Evolutionary conservation across 2,329 filamentous ascomycete species (phyloP).

Genomic region (Magnaporthiopsis rhizophila): DNA sequence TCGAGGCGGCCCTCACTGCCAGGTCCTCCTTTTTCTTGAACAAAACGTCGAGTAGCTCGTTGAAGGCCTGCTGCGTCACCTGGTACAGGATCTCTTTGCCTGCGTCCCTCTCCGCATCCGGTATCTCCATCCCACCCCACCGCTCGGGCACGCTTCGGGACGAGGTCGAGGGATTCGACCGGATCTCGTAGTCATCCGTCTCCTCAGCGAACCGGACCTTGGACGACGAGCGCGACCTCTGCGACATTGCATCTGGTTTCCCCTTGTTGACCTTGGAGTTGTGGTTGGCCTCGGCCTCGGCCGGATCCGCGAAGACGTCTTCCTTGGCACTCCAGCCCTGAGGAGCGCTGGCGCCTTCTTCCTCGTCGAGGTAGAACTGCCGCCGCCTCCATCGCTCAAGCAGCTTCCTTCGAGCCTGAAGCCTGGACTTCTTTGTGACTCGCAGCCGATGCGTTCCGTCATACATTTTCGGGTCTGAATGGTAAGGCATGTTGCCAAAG

Average conservation of each 20-base stretch:
- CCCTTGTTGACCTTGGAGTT: slow-evolving; percentile 28
- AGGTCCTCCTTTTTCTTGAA: slow-evolving; percentile 77
- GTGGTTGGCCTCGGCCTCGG: slow-evolving; percentile 25
- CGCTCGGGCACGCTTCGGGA: slow-evolving; percentile 65
- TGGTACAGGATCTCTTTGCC: slow-evolving; percentile 87
- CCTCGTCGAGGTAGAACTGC: slow-evolving; percentile 77
- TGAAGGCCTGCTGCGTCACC: slow-evolving; percentile 85
- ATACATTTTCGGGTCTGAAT: background rate
- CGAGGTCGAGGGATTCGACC: slow-evolving; percentile 65
- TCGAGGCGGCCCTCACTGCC: slow-evolving; percentile 59
- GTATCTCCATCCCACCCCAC: slow-evolving; percentile 72
- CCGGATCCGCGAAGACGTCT: slow-evolving; percentile 39
- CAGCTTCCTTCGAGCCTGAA: slow-evolving; percentile 41
- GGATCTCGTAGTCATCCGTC: slow-evolving; percentile 57
- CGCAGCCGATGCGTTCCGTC: slow-evolving; percentile 3
- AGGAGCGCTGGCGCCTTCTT: slow-evolving; percentile 64
- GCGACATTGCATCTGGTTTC: slow-evolving; percentile 25
- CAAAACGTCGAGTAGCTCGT: slow-evolving; percentile 79
- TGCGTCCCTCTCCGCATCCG: slow-evolving; percentile 71
- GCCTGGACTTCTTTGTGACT: slow-evolving; percentile 30
- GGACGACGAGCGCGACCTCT: slow-evolving; percentile 65
- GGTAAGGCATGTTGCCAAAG: background rate
- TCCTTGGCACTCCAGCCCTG: slow-evolving; percentile 55
- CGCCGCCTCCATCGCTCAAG: slow-evolving; percentile 69
- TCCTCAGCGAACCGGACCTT: slow-evolving; percentile 73